Base-by-base conservation (phyloP, 2,329 filamentous ascomycete genomes). In the Ophiostoma triangulosporum region DNA sequence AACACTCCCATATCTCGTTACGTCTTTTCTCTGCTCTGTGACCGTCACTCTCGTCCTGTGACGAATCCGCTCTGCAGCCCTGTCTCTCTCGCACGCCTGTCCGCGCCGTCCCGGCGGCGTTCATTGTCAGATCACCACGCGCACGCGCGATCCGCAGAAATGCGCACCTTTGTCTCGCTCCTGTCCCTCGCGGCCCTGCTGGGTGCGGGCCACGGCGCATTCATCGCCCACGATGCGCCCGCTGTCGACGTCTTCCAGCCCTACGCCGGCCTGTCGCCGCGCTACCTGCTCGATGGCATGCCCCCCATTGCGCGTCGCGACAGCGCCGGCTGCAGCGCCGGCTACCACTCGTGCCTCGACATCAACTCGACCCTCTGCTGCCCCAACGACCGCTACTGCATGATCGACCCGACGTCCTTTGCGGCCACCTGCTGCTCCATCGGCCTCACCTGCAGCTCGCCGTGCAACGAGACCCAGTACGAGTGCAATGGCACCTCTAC, bases 361-460 rank as follows among this genome's bases (percentile, higher is more conserved):
- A 59, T 63, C 50, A 62, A 62, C 57, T 60, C 61, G 2, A 54
- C 54, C 1, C 32, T 58, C 14, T 65, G 64, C 57, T 65, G 64
- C 56, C 3, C 38, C 33, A 61, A 64, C 51, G 53, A 55, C 32
- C 24, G 46, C 24, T 65, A 64, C 60, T 69, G 67, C 61, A 59
- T 68, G 50, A 56, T 66, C 51, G 58, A 67, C 56, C 57, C 60
- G 6, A 40, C 27, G 4, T 53, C 57, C 20, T 55, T 57, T 50
- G 36, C 32, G 14, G 56, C 61, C 1, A 55, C 53, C n/a, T 69
- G 67, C 59, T 69, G 66, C 57, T 50, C 54, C 5, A 56, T 68
- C 24, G 66, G 64, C 33, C 61, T 60, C 1, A 52, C 26, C 4
- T 69, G 67, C 59, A 57, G 54, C 33, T 63, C 63, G 5, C 54